Conservation (phyloP, 2,329 filamentous ascomycete genomes). For the Lasiodiplodia sp. region DNA sequence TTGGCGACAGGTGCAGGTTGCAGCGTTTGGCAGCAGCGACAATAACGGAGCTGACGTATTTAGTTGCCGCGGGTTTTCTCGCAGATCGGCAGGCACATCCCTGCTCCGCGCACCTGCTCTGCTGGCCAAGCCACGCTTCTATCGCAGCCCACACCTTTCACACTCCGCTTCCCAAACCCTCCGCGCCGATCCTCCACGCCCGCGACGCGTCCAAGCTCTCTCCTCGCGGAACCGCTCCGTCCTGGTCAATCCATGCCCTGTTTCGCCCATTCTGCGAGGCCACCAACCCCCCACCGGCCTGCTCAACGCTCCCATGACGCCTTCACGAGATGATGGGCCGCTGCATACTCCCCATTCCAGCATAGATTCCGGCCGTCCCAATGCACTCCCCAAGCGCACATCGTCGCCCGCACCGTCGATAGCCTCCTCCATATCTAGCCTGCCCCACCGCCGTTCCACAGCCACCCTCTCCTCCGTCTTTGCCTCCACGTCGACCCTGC, state of each 20-base stretch:
- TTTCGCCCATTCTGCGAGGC: constrained; percentile 27
- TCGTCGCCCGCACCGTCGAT: constrained; percentile 58
- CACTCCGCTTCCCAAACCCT: neutral
- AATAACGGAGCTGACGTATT: constrained; percentile 14
- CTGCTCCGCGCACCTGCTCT: constrained; percentile 24
- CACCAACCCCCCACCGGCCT: constrained; percentile 18
- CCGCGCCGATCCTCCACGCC: constrained; percentile 24
- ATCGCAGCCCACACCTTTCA: constrained; percentile 23
- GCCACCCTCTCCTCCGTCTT: constrained; percentile 61
- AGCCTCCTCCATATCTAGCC: constrained; percentile 58
- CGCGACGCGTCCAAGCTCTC: constrained; percentile 22
- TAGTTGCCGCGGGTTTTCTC: constrained; percentile 20
- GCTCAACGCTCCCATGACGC: constrained; percentile 46
- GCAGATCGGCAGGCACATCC: constrained; percentile 30
- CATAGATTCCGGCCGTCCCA: constrained; percentile 67
- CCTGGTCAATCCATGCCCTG: constrained; percentile 30
- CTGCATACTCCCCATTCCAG: constrained; percentile 47
- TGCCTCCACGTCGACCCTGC: constrained; percentile 57
- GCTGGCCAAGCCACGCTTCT: constrained; percentile 28
- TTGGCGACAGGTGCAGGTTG: neutral
- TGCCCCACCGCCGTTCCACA: constrained; percentile 63
- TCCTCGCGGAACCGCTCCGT: neutral
- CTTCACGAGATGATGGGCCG: constrained; percentile 48
- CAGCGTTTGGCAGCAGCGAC: neutral
- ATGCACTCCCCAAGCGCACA: constrained; percentile 67